Evolutionary conservation across 345 rosid genomes (phyloP), one percentile per base, ranked within the genome.

Genomic region (Eucalyptus pumila): DNA sequence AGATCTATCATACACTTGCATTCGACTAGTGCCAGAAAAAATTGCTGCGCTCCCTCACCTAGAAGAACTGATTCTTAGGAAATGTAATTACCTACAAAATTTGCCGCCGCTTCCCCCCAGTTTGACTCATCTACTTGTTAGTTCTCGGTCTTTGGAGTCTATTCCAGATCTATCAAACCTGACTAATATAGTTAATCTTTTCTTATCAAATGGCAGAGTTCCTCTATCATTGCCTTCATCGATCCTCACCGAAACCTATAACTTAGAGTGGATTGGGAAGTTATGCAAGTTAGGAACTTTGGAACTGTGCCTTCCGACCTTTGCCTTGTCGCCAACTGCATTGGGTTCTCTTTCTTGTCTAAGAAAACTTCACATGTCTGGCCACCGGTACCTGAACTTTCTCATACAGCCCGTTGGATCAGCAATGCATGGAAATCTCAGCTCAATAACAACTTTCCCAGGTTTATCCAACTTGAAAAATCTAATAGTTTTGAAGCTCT

Each of bases 41-140:
- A 69, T 69, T 69, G 24, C 11, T 16, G 24, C 23, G 6, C 80
- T 69, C 6, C 23, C 42, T 69, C 80, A 3, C 24, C 80, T 69
- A 16, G 80, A 69, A 69, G 80, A 69, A 32, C 42, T 69, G 42
- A 32, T 69, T 11, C 24, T 69, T 3, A 8, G 0, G 80, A 4
- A 69, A 0, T 69, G 80, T 32, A 0, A 32, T 32, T 0, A 3
- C 3, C 67, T 88, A 13, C 17, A 1, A 9, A 8, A 14, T 11
- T 27, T 72, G 54, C 86, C 89, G 14, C 1, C 34, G 6, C 89
- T 88, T 50, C 85, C 86, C 15, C 2, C 34, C 15, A 88, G 62
- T 50, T 83, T 88, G 52, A 76, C 49, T 51, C 23, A 37, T 13
- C 86, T 88, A 49, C 2, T 17, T 37, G 89, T 88, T 8, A 44